Conservation (phyloP, 352 stramenopile genomes). For the Salisapilia sapeloensis region DNA sequence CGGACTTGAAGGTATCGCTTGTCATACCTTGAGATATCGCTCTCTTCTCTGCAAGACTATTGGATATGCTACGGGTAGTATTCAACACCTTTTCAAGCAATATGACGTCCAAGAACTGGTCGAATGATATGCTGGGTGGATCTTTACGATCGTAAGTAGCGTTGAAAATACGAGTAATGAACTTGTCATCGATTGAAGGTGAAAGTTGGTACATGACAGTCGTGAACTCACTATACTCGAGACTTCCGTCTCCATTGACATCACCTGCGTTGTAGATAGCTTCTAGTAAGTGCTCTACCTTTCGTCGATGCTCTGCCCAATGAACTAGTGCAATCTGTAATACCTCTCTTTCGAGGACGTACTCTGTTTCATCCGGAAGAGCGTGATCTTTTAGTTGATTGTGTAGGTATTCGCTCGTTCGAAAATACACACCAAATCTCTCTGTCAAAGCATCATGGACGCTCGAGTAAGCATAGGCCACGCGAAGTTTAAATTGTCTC, state of each 20-base stretch:
- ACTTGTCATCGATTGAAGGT: conserved; percentile 26
- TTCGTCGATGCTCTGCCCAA: conserved; percentile 20
- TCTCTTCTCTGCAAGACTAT: conserved; percentile 5
- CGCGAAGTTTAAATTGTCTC: conserved; percentile 39
- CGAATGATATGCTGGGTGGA: conserved; percentile 37
- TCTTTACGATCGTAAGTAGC: conserved; percentile 41
- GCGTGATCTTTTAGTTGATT: conserved; percentile 19
- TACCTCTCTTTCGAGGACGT: conserved; percentile 40
- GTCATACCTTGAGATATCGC: conserved; percentile 5
- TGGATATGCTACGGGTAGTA: conserved; percentile 6
- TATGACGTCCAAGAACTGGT: conserved; percentile 35
- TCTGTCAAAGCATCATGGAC: conserved; percentile 37
- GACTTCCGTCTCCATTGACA: conserved; percentile 39
- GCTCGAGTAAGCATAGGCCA: conserved; percentile 23
- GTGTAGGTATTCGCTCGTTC: conserved; percentile 21
- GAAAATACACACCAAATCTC: conserved; percentile 47
- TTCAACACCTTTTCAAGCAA: conserved; percentile 31
- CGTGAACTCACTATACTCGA: conserved; percentile 64
- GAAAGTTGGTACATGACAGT: conserved; percentile 37
- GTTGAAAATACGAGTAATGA: conserved; percentile 38
- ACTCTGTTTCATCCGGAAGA: conserved; percentile 26
- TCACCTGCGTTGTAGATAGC: conserved; percentile 54
- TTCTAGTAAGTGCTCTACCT: conserved; percentile 51
- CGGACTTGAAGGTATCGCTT: neutral
- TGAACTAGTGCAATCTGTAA: conserved; percentile 44